Percentiles rank a stretch among this genome's conserved stretches.
These are phyloP conservation scores for Xylaria arbuscula DNA, from an alignment of 2,329 filamentous ascomycete species.

Conservation along the genomic window DNA sequence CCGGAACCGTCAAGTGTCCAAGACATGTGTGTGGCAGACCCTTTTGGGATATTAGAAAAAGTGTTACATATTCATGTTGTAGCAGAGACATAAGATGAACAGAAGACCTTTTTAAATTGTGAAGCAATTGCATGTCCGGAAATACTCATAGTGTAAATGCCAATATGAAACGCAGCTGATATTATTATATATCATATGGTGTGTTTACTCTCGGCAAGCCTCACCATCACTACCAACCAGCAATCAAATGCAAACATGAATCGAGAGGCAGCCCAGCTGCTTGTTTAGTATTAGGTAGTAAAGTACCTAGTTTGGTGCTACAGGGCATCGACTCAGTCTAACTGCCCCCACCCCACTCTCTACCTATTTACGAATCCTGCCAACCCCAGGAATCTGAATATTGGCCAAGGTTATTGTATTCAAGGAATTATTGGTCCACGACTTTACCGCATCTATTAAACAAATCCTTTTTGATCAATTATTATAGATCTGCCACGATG, in stretches of 20 bases:
- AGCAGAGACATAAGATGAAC: no score
- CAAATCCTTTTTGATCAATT: neutral
- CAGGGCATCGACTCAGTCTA: neutral
- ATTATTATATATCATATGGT: neutral
- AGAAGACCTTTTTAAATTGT: neutral
- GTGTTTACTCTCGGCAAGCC: conserved; percentile 14
- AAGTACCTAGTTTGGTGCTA: conserved; percentile 4
- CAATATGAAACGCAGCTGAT: neutral
- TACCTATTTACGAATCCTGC: neutral
- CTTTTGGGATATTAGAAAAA: no score
- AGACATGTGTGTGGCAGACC: no score
- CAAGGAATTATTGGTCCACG: conserved; percentile 1
- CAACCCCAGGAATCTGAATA: no score
- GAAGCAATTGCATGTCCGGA: no score
- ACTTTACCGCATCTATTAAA: neutral
- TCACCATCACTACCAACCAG: neutral
- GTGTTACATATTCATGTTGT: no score
- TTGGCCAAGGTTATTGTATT: no score
- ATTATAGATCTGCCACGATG: neutral
- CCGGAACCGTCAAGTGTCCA: no score
- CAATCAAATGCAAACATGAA: conserved; percentile 1
- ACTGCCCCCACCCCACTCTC: neutral
- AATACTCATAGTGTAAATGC: no score
- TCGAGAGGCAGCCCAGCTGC: conserved; percentile 15
- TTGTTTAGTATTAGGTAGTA: neutral